A percentile compares a stretch with the other conserved stretches of the same genome.
phyloP scores from a whole-genome alignment of 495 filamentous ascomycete genomes.

The Neurospora sp. region DNA sequence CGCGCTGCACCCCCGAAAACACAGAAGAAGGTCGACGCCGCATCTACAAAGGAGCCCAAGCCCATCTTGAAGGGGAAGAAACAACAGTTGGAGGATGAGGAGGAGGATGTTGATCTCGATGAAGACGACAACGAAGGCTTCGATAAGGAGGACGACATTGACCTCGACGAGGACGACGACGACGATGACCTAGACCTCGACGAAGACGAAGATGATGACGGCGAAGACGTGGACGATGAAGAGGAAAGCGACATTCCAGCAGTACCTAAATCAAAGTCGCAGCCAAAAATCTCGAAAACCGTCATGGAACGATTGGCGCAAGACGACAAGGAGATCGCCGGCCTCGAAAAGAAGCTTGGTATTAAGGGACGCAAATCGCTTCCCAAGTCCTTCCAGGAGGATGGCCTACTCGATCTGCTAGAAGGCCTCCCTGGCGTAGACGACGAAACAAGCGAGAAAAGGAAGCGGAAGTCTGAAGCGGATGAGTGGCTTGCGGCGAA shows the following conservation, averaged over 20 bases:
- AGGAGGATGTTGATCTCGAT: slow-evolving; percentile 9
- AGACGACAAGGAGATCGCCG: slow-evolving; percentile 83
- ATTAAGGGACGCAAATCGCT: slow-evolving; percentile 59
- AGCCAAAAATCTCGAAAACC: slow-evolving; percentile 40
- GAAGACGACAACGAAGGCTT: slow-evolving; percentile 10
- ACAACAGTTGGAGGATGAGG: slow-evolving; percentile 6
- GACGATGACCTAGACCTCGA: slow-evolving; percentile 18
- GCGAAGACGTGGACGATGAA: slow-evolving; percentile 20
- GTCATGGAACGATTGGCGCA: slow-evolving; percentile 55
- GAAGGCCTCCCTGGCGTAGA: slow-evolving; percentile 52
- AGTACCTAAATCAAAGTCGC: slow-evolving; percentile 8
- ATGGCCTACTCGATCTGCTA: slow-evolving; percentile 72
- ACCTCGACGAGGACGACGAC: slow-evolving; percentile 14
- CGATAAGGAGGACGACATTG: slow-evolving; percentile 17
- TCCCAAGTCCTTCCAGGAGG: slow-evolving; percentile 69
- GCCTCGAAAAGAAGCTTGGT: slow-evolving; percentile 80
- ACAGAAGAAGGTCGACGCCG: neutral
- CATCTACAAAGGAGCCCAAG: slow-evolving; percentile 2
- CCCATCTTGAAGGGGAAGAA: slow-evolving; percentile 7
- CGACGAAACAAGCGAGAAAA: slow-evolving; percentile 48
- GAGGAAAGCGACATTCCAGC: slow-evolving; percentile 23
- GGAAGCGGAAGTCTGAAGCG: slow-evolving; percentile 55
- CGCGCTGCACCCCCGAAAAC: slow-evolving; percentile 1
- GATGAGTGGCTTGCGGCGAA: slow-evolving; percentile 43
- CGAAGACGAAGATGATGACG: slow-evolving; percentile 17